Evolutionary conservation across 306 rosid species (phyloP), one percentile per base, ranked within the genome.

Genomic region (Begonia masoniana): DNA sequence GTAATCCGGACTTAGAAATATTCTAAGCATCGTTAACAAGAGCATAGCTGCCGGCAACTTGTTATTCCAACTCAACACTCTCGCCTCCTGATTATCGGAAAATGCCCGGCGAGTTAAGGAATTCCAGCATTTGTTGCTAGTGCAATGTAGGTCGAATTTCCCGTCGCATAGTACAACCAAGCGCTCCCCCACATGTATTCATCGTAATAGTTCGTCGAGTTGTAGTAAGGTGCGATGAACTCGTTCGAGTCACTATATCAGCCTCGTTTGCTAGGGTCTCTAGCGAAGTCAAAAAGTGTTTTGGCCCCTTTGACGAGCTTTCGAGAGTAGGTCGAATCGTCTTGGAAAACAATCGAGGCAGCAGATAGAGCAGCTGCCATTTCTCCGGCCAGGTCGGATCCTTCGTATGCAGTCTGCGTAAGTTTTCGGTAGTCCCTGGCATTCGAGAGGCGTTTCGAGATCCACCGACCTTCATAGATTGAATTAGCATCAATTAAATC

Each of bases 351-450:
- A 43, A 82, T 78, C 0, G 85, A 78, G 8, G 85, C 91, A 2
- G 91, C 78, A 1, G 91, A 80, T 26, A 82, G 68, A 16, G 91
- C 91, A 11, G 91, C 85, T 15, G 91, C 80, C 78, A 78, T 78
- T 57, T 82, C 91, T 0, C 73, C 80, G 10, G 91, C 82, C 13
- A 82, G 67, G 35, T 82, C 91, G 0, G 91, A 77, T 6, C 91
- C 91, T 48, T 64, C 3, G 14, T 0, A 0, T 51, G 67, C 43
- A 3, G 64, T 65, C 56, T 52, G 69, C 6, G 83, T 68, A 0
- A 4, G 45, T 1, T 81, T 76, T 0, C 12, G 8, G 51, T 57
- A 48, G 2, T 82, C 91, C 78, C 82, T 17, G 81, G 77, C 41
- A 65, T 54, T 0, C 13, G 58, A 0, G 83, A 71, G 16, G 66